phyloP scores from a whole-genome alignment of 169 alveolate genomes.

The Hepatocystis sp. region DNA sequence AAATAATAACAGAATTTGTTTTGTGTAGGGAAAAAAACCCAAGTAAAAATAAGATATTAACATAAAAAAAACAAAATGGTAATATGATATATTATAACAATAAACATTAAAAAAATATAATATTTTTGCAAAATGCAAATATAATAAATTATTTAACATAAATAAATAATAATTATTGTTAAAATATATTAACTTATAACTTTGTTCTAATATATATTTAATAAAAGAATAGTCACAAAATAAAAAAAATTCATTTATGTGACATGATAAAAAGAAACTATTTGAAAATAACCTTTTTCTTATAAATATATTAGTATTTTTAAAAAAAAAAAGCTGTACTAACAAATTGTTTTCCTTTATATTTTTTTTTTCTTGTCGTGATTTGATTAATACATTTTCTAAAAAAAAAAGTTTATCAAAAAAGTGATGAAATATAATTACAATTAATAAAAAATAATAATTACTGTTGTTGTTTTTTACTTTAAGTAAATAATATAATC shows the following conservation, averaged over 20 bases:
- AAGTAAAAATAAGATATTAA: conserved; percentile 56
- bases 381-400: conserved; percentile 7
- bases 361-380: conserved; percentile 9
- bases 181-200: conserved; percentile 37
- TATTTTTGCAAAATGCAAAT: conserved; percentile 44
- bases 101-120: conserved; percentile 9
- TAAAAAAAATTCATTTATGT: conserved; percentile 13
- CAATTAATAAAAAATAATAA: conserved; percentile 9
- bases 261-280: conserved; percentile 21
- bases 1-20: background rate
- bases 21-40: conserved; percentile 27
- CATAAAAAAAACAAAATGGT: conserved; percentile 46
- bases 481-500: conserved; percentile 9
- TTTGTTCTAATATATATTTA: conserved; percentile 12
- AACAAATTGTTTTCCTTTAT: conserved; percentile 5
- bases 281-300: conserved; percentile 18
- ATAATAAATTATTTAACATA: conserved; percentile 42
- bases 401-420: conserved; percentile 37
- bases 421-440: conserved; percentile 31
- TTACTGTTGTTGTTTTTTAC: conserved; percentile 5
- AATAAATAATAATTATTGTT: conserved; percentile 12
- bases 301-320: conserved; percentile 16
- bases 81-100: conserved; percentile 11
- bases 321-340: conserved; percentile 34
- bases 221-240: conserved; percentile 18